These are phyloP conservation scores for Scedosporium minutisporum DNA, from an alignment of 2,329 filamentous ascomycete species.

Conservation along the genomic window DNA sequence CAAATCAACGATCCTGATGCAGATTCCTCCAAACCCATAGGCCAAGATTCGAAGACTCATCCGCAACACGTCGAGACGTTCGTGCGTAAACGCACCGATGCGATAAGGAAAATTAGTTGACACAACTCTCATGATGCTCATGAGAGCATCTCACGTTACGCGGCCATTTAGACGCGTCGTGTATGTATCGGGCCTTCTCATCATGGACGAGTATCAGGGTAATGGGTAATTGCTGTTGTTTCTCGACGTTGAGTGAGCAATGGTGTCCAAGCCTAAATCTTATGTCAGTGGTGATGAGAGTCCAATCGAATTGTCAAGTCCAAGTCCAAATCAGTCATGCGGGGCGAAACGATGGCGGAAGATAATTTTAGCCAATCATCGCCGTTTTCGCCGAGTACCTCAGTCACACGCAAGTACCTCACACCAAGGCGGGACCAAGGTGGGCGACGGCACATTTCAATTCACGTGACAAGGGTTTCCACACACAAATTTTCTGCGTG, in stretches of 20 bases:
- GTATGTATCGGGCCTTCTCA: not conserved
- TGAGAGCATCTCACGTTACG: not conserved
- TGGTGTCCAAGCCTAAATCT: not conserved
- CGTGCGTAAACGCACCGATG: not conserved
- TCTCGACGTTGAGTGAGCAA: not conserved
- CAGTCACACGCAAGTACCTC: not conserved
- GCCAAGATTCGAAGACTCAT: not conserved
- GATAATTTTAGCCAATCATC: not conserved
- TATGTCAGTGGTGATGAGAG: not conserved
- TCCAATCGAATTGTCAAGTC: not conserved
- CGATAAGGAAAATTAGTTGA: not conserved
- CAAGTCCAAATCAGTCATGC: not conserved
- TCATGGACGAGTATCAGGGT: not conserved
- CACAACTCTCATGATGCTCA: not conserved
- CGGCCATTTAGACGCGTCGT: not conserved
- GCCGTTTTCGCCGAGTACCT: not conserved
- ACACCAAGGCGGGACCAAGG: no score
- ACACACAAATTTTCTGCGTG: slow-evolving; percentile 6
- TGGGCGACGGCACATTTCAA: not conserved
- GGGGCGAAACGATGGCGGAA: not conserved
- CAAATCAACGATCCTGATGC: not conserved
- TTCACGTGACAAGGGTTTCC: slow-evolving; percentile 8
- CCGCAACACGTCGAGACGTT: not conserved
- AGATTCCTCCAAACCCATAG: not conserved
- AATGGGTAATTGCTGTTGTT: not conserved